Evolutionary conservation across 2,329 filamentous ascomycete species (phyloP), one percentile per base, ranked within the genome.

Genomic region (Fusarium paranaense): DNA sequence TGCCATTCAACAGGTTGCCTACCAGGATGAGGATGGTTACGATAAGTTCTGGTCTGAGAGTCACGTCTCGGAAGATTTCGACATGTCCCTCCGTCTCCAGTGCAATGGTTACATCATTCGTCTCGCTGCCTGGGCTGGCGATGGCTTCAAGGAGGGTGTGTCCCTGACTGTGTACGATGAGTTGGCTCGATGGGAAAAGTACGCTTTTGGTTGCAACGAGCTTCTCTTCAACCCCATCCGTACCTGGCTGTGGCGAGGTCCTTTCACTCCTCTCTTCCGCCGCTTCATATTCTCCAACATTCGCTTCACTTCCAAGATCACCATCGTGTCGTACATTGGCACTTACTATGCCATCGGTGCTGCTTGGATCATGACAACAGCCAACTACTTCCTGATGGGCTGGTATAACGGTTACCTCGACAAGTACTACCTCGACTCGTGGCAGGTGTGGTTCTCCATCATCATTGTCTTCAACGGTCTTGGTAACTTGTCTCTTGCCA

Each of bases 151-250:
- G 80, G 94, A 96, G 81, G 94, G 94, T 73, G 94, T 96, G 63
- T 95, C 94, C 2, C 86, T 96, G 66, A 96, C 94, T 1, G 93
- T 96, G 11, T 95, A 96, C 80, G 94, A 96, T 82, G 94, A 96
- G 82, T 87, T 96, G 69, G 92, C 93, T 2, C 92, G 94, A 66
- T 96, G 94, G 94, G 94, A 96, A 80, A 96, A 96, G 83, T 95
- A 95, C 80, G 94, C 94, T 4, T 95, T 95, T 78, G 93, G 94
- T 40, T 95, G 94, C 83, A 94, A 93, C 81, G 94, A 95, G 84
- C 86, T 96, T 66, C 87, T 96, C 66, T 96, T 97, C 85, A 89
- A 96, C 79, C 94, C 94, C 4, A 86, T 96, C 69, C 88, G 89
- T 69, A 91, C 90, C 76, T 96, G 94, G 94, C 81, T 90, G 52